Evolutionary conservation across 106 monocot species (phyloP).

Genomic region (Hemerocallis citrina): DNA sequence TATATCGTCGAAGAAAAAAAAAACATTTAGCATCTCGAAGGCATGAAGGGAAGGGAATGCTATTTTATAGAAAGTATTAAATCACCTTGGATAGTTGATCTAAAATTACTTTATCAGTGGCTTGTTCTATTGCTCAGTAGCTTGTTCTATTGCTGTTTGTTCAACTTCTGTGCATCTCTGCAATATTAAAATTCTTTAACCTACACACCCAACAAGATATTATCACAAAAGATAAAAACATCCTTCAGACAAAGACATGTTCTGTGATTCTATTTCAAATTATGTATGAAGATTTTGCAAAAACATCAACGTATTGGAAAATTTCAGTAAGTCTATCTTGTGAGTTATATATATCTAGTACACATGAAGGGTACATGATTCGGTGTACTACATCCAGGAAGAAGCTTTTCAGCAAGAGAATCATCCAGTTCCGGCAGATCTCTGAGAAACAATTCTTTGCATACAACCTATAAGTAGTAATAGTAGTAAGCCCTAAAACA

Average conservation of each 20-base stretch:
- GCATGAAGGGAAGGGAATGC: not conserved
- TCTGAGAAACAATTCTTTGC: conserved; percentile 94
- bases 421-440: conserved; percentile 79
- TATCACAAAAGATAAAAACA: conserved; percentile 1
- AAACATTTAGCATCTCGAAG: too few species aligned
- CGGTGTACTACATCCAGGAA: conserved; percentile 78
- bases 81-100: conserved; percentile 80
- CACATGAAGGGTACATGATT: conserved; percentile 40
- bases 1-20: too few species aligned
- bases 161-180: conserved; percentile 84
- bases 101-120: conserved; percentile 97
- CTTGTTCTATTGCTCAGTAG: too few species aligned
- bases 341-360: not conserved
- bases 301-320: not conserved
- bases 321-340: not conserved
- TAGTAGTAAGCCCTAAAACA: conserved; percentile 1
- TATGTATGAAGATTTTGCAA: not conserved
- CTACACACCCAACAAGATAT: conserved; percentile 25
- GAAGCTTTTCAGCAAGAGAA: conserved; percentile 71
- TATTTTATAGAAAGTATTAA: not conserved
- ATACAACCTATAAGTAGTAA: conserved; percentile 57
- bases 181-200: conserved; percentile 72
- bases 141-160: conserved; percentile 89
- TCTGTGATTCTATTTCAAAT: not conserved
- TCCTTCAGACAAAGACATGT: not conserved